These are phyloP conservation scores for Balamuthia mandrillaris DNA, from an alignment of 208 protist species.

Conservation along the genomic window DNA sequence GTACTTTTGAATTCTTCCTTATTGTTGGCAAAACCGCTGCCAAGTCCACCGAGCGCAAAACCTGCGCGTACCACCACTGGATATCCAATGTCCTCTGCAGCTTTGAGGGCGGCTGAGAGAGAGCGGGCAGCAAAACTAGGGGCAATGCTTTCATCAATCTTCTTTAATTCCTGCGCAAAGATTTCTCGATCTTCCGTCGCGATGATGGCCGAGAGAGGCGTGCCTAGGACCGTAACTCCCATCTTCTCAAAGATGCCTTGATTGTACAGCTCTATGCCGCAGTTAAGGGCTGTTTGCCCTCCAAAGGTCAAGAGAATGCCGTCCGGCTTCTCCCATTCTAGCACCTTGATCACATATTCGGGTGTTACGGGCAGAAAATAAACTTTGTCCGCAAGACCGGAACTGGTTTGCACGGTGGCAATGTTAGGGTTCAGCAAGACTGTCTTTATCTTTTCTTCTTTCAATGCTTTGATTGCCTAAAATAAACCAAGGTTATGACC, in stretches of 20 bases:
- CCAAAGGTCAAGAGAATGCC: constrained; percentile 94
- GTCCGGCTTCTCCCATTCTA: constrained; percentile 79
- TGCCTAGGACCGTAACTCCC: constrained; percentile 91
- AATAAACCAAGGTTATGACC: not conserved
- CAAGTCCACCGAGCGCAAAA: constrained; percentile 95
- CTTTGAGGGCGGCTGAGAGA: constrained; percentile 62
- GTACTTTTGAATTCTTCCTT: constrained; percentile 53
- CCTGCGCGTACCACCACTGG: constrained; percentile 96
- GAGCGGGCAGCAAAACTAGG: constrained; percentile 57
- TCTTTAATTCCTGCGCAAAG: constrained; percentile 90
- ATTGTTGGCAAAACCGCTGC: constrained; percentile 89
- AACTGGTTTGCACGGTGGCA: constrained; percentile 95
- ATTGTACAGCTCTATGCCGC: constrained; percentile 89
- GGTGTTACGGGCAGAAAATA: constrained; percentile 95
- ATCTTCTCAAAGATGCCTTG: constrained; percentile 86
- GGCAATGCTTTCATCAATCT: constrained; percentile 89
- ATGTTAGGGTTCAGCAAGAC: constrained; percentile 99
- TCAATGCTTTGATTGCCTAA: constrained; percentile 96
- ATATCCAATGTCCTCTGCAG: constrained; percentile 82
- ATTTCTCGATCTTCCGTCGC: constrained; percentile 95
- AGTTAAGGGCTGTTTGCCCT: constrained; percentile 98
- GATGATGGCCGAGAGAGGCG: constrained; percentile 89
- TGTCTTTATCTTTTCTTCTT: constrained; percentile 94
- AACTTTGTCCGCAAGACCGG: constrained; percentile 92
- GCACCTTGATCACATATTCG: constrained; percentile 87